phyloP scores from a whole-genome alignment of 2,329 filamentous ascomycete genomes.

The Septoria linicola region DNA sequence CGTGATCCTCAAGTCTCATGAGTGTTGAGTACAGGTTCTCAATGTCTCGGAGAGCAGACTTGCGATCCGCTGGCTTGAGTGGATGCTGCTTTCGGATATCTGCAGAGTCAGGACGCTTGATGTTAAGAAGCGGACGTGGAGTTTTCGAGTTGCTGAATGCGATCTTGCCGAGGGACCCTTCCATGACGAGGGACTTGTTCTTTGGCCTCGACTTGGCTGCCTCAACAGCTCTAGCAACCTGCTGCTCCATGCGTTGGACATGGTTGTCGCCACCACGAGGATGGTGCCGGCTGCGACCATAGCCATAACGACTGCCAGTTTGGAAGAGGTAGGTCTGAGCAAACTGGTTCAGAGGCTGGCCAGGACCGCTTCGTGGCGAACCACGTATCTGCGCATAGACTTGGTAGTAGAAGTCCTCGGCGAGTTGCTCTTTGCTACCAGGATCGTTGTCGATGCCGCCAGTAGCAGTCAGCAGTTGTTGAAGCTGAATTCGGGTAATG shows the following conservation, averaged over 20 bases:
- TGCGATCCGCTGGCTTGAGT: constrained; percentile 65
- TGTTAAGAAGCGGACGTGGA: constrained; percentile 88
- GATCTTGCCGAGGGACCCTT: constrained; percentile 94
- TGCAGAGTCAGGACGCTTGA: constrained; percentile 77
- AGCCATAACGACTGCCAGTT: constrained; percentile 79
- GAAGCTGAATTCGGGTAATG: constrained; percentile 94
- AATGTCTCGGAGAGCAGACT: constrained; percentile 79
- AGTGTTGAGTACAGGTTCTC: constrained; percentile 83
- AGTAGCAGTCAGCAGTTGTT: constrained; percentile 90
- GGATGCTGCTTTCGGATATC: constrained; percentile 56
- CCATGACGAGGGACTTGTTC: constrained; percentile 94
- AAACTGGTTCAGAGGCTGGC: constrained; percentile 91
- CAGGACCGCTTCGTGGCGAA: constrained; percentile 83
- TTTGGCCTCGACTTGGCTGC: constrained; percentile 97
- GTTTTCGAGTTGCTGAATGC: constrained; percentile 99
- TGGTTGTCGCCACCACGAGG: constrained; percentile 89
- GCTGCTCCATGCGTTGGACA: constrained; percentile 98
- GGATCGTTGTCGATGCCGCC: constrained; percentile 75
- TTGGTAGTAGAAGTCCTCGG: constrained; percentile 98
- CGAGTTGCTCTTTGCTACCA: constrained; percentile 74
- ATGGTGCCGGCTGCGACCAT: constrained; percentile 64
- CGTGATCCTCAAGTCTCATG: constrained; percentile 93
- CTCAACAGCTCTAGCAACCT: constrained; percentile 94
- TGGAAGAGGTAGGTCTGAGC: constrained; percentile 97
- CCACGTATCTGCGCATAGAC: constrained; percentile 90